Evolutionary conservation across 78 protist genomes (phyloP).

Genomic region (Trichosphaerium sp.): DNA sequence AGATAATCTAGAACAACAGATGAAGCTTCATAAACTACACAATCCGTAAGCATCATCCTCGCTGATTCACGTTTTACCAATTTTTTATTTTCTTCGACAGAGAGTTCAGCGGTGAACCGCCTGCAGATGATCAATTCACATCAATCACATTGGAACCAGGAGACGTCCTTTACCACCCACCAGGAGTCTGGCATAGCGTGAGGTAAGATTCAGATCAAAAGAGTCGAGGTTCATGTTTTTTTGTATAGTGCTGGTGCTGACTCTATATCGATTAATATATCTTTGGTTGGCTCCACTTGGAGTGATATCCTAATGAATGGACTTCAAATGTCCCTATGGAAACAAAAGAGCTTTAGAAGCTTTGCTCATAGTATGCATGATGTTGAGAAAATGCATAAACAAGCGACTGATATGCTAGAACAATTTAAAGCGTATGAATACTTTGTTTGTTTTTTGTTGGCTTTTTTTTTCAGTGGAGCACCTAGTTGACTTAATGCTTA

Average conservation of each 20-base stretch:
- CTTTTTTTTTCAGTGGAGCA: conserved; percentile 1
- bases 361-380: too few species aligned
- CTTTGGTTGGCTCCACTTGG: conserved; percentile 4
- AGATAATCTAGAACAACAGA: background rate
- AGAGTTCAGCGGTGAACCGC: background rate
- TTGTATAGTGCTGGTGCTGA: too few species aligned
- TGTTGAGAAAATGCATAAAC: background rate
- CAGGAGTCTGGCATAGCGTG: conserved; percentile 27
- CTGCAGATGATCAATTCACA: background rate
- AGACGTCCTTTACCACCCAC: conserved; percentile 27
- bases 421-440: background rate
- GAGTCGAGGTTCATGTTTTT: too few species aligned
- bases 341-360: too few species aligned
- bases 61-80: too few species aligned
- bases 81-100: background rate
- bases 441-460: too few species aligned
- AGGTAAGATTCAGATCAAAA: background rate
- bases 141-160: conserved; percentile 8
- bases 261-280: conserved; percentile 7
- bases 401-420: background rate
- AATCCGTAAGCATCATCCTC: too few species aligned
- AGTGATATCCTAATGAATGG: conserved; percentile 19
- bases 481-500: too few species aligned
- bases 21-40: background rate
- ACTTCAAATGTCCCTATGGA: too few species aligned